Percentiles rank a stretch among this genome's conserved stretches.
Evolutionary conservation across 1,284 basidiomycete species (phyloP).

Genomic region (Lignosus rhinocerotis): DNA sequence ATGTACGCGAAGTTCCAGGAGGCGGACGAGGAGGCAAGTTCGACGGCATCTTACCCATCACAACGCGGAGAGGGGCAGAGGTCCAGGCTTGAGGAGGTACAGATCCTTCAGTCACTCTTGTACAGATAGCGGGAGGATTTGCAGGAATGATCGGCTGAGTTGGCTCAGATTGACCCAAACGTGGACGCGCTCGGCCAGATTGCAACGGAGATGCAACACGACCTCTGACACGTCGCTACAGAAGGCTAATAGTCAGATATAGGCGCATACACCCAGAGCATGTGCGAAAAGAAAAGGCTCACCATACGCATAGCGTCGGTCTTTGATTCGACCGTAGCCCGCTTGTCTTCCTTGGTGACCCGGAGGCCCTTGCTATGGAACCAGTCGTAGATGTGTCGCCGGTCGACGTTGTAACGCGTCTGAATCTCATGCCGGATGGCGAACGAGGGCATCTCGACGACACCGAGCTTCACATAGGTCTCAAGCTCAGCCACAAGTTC

Average conservation of each 20-base stretch:
- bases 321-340: conserved; percentile 32
- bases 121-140: not conserved
- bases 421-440: conserved; percentile 67
- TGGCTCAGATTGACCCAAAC: not conserved
- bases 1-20: conserved; percentile 11
- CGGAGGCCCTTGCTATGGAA: conserved; percentile 66
- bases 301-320: conserved; percentile 23
- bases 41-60: conserved; percentile 3
- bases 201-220: conserved; percentile 4
- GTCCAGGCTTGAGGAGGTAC: not conserved
- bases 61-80: not conserved
- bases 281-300: not conserved
- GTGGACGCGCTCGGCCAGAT: not conserved
- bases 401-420: conserved; percentile 63
- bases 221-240: conserved; percentile 17
- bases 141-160: not conserved
- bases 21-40: conserved; percentile 7
- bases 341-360: conserved; percentile 67
- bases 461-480: conserved; percentile 62
- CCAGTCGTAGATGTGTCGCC: conserved; percentile 75
- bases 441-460: conserved; percentile 70
- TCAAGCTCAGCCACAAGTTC: conserved; percentile 70
- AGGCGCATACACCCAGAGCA: conserved; percentile 14
- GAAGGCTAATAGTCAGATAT: not conserved
- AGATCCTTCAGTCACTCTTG: not conserved